Evolutionary conservation across 257 asterid genomes (phyloP).

Genomic region (Solanum pinnatisectum): DNA sequence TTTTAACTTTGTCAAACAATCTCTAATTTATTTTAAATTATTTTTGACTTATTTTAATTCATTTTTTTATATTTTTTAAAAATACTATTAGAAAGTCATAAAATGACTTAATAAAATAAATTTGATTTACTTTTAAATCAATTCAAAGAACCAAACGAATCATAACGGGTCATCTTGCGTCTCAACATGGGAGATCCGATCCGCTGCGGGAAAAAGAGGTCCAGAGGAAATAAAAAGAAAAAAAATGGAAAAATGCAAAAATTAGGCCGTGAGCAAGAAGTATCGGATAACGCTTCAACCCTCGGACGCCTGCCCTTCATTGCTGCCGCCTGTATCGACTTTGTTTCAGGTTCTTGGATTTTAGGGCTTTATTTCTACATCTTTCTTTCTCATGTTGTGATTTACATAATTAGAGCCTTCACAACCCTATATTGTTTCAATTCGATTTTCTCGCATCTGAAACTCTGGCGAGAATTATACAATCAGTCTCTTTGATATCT

Average conservation of each 20-base stretch:
- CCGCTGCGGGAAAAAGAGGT: background rate
- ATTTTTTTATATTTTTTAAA: too few relatives aligned
- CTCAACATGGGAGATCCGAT: background rate
- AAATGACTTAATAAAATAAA: too few relatives aligned
- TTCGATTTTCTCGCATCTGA: background rate
- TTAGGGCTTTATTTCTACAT: background rate
- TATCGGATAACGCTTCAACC: background rate
- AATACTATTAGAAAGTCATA: too few relatives aligned
- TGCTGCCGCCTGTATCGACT: background rate
- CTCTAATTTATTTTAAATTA: too few relatives aligned
- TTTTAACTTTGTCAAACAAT: too few relatives aligned
- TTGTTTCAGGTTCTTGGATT: background rate
- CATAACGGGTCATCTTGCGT: background rate
- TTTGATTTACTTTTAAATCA: too few relatives aligned
- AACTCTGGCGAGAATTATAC: background rate
- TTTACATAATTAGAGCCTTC: background rate
- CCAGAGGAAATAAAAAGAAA: background rate
- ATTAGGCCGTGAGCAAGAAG: background rate
- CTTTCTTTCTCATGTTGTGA: background rate
- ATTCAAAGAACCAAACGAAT: background rate
- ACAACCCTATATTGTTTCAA: background rate
- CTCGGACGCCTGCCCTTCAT: background rate
- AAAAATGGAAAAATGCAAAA: background rate
- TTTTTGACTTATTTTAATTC: too few relatives aligned
- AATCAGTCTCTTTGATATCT: background rate